phyloP scores from a whole-genome alignment of 1,139 yeast species.

The Hemisphaericaspora xylanilytica region DNA sequence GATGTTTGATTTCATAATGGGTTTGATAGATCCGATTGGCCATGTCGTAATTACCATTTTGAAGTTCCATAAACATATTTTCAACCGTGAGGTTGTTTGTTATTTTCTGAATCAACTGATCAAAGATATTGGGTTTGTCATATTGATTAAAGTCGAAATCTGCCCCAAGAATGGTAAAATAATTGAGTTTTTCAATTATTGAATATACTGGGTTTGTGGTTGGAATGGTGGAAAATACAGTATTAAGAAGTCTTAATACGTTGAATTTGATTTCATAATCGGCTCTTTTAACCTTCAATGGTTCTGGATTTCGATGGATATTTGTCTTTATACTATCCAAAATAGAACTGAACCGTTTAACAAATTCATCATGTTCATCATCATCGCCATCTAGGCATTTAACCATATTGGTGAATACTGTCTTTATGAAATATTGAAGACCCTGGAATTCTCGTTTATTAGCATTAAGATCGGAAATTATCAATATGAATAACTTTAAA shows the following conservation, averaged over 20 bases:
- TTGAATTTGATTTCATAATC: conserved; percentile 15
- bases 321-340: conserved; percentile 2
- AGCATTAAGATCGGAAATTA: conserved; percentile 20
- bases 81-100: neutral
- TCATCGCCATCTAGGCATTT: neutral
- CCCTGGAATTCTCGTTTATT: conserved; percentile 11
- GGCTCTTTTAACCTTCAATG: conserved; percentile 3
- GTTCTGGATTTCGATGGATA: conserved; percentile 2
- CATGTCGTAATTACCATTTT: conserved; percentile 3
- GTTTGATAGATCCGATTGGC: conserved; percentile 8
- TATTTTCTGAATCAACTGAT: neutral
- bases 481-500: conserved; percentile 11
- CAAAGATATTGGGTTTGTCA: neutral
- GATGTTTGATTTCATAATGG: conserved; percentile 16
- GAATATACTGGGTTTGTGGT: neutral
- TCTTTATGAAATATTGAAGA: conserved; percentile 11
- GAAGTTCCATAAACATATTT: conserved; percentile 3
- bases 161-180: neutral
- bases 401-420: conserved; percentile 7
- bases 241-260: conserved; percentile 10
- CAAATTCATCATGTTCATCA: conserved; percentile 1
- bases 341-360: neutral
- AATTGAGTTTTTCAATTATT: neutral
- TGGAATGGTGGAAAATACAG: conserved; percentile 3
- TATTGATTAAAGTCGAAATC: neutral